Conservation (phyloP, 2,329 filamentous ascomycete species). For the Xylaria sp. region DNA sequence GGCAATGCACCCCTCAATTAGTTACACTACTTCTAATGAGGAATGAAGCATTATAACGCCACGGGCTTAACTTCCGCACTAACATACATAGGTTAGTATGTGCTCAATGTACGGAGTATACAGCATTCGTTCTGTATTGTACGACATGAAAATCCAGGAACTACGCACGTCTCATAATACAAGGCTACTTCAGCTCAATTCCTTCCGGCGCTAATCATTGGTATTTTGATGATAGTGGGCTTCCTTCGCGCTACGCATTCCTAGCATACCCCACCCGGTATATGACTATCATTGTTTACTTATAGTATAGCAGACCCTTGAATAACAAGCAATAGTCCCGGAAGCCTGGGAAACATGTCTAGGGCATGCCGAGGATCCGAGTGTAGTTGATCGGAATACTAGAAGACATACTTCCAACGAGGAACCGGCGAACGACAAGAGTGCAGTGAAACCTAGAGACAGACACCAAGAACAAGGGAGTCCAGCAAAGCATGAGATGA, state of each 20-base stretch:
- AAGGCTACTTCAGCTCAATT: neutral
- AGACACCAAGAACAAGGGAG: neutral
- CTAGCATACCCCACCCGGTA: neutral
- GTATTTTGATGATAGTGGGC: neutral
- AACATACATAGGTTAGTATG: neutral
- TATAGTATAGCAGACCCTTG: neutral
- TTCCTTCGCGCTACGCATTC: constrained; percentile 1
- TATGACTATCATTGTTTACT: constrained; percentile 3
- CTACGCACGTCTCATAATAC: neutral
- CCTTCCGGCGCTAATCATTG: constrained; percentile 4
- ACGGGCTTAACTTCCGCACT: constrained; percentile 5
- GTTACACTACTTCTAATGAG: neutral
- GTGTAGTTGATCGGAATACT: neutral
- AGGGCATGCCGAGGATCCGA: neutral
- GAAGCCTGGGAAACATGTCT: neutral
- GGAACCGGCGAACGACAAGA: neutral
- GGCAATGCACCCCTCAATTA: constrained; percentile 13
- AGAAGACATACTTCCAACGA: neutral
- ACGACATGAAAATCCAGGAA: neutral
- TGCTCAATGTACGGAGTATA: neutral
- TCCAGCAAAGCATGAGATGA: neutral
- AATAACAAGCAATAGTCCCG: neutral
- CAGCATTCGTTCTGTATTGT: neutral
- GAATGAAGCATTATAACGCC: constrained; percentile 17
- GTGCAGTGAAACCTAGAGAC: neutral